Percentiles rank a stretch among this genome's conserved stretches.
phyloP scores from a whole-genome alignment of 2,329 filamentous ascomycete genomes.

The Aspergillus tubingensis region DNA sequence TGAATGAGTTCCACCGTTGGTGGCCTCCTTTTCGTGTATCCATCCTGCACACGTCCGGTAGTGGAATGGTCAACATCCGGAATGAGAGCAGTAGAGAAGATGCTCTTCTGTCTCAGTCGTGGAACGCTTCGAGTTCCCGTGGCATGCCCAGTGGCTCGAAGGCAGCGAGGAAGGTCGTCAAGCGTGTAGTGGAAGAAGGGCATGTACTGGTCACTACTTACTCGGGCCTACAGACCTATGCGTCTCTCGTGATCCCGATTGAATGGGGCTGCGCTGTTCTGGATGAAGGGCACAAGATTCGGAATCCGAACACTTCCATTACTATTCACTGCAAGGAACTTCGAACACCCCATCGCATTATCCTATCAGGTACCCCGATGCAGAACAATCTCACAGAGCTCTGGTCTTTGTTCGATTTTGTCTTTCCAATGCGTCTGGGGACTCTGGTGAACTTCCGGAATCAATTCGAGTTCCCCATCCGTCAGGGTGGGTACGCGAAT shows the following conservation, averaged over 20 bases:
- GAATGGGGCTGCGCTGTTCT: conserved; percentile 93
- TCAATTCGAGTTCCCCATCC: conserved; percentile 92
- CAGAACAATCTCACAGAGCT: conserved; percentile 95
- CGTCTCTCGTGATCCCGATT: conserved; percentile 75
- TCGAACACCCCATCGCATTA: conserved; percentile 84
- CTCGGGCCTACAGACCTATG: conserved; percentile 90
- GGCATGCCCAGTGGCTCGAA: conserved; percentile 57
- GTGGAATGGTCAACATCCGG: conserved; percentile 84
- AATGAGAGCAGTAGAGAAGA: conserved; percentile 64
- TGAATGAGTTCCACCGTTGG: conserved; percentile 97
- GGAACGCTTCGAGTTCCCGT: conserved; percentile 46
- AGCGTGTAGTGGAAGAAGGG: conserved; percentile 77
- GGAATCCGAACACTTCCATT: conserved; percentile 92
- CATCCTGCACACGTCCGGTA: conserved; percentile 91
- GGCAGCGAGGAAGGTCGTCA: conserved; percentile 76
- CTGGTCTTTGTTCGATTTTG: conserved; percentile 97
- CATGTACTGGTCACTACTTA: conserved; percentile 97
- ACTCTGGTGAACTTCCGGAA: conserved; percentile 87
- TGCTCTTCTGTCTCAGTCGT: conserved; percentile 59
- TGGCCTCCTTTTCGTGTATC: conserved; percentile 98
- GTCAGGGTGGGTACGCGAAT: conserved; percentile 90
- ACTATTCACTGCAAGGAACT: conserved; percentile 95
- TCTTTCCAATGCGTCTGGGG: conserved; percentile 93
- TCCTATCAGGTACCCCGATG: conserved; percentile 94
- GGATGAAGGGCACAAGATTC: conserved; percentile 97